These are phyloP conservation scores for Exophiala oligosperma DNA, from an alignment of 2,329 filamentous ascomycete genomes.

Conservation along the genomic window DNA sequence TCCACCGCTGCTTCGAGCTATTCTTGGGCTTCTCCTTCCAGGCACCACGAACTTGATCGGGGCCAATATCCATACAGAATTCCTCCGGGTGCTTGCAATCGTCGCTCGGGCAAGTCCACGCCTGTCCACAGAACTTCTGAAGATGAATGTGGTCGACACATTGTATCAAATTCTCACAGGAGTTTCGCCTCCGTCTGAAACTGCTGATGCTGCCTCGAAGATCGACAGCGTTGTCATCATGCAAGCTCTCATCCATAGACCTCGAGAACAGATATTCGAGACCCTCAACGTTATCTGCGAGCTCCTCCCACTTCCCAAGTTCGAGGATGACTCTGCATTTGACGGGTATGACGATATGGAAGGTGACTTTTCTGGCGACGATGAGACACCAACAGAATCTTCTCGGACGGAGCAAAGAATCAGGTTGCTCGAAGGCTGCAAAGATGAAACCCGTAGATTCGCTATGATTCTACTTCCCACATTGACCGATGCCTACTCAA, in stretches of 20 bases:
- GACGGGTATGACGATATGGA: slow-evolving; percentile 47
- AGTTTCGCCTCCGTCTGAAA: slow-evolving; percentile 81
- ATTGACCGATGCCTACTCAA: slow-evolving; percentile 93
- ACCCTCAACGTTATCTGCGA: slow-evolving; percentile 98
- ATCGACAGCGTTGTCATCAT: slow-evolving; percentile 97
- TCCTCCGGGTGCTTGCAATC: slow-evolving; percentile 86
- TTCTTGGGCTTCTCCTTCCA: slow-evolving; percentile 83
- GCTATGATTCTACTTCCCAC: slow-evolving; percentile 92
- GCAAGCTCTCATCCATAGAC: slow-evolving; percentile 95
- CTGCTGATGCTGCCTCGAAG: slow-evolving; percentile 76
- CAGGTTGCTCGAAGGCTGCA: slow-evolving; percentile 79
- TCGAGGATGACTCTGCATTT: slow-evolving; percentile 50
- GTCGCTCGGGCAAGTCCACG: slow-evolving; percentile 84
- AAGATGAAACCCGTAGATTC: slow-evolving; percentile 84
- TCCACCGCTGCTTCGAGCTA: slow-evolving; percentile 78
- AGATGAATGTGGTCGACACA: slow-evolving; percentile 95
- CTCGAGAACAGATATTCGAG: slow-evolving; percentile 93
- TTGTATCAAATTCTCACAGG: slow-evolving; percentile 96
- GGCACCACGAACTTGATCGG: slow-evolving; percentile 95
- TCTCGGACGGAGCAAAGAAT: slow-evolving; percentile 68
- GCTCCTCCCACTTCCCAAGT: slow-evolving; percentile 74
- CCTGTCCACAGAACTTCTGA: slow-evolving; percentile 85
- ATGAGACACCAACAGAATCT: slow-evolving; percentile 30
- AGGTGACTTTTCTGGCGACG: slow-evolving; percentile 48
- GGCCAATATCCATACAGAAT: slow-evolving; percentile 92